Evolutionary conservation across 1,139 yeast genomes (phyloP).

Genomic region (Pichia cactophila): DNA sequence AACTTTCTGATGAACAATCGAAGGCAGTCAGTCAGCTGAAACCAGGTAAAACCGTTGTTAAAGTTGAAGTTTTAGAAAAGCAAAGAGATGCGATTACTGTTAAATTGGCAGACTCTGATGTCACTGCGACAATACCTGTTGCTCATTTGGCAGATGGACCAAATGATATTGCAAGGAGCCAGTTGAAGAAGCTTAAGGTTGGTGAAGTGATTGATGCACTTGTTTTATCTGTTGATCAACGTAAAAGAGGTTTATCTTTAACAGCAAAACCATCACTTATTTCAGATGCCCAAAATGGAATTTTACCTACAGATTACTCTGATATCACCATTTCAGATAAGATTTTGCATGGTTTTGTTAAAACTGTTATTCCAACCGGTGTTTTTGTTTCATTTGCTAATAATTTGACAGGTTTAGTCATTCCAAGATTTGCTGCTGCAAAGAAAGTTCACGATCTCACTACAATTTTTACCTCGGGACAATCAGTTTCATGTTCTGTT

Average conservation of each 20-base stretch:
- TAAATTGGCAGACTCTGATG: constrained; percentile 47
- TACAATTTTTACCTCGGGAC: constrained; percentile 46
- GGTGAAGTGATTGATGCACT: constrained; percentile 57
- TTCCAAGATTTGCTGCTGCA: constrained; percentile 65
- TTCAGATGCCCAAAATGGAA: constrained; percentile 48
- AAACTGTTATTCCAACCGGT: constrained; percentile 70
- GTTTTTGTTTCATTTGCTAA: constrained; percentile 79
- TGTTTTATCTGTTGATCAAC: constrained; percentile 61
- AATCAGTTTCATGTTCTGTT: constrained; percentile 62
- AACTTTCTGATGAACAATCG: constrained; percentile 43
- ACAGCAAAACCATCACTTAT: constrained; percentile 63
- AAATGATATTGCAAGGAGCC: constrained; percentile 62
- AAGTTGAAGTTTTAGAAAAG: constrained; percentile 66
- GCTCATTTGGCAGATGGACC: constrained; percentile 77
- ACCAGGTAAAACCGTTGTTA: constrained; percentile 57
- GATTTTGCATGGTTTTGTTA: constrained; percentile 62
- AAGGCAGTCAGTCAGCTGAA: constrained; percentile 40
- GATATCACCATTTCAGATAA: constrained; percentile 50
- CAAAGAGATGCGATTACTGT: constrained; percentile 65
- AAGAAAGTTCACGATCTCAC: constrained; percentile 49
- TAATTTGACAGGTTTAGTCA: constrained; percentile 72
- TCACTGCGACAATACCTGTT: constrained; percentile 65
- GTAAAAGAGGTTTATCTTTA: constrained; percentile 52
- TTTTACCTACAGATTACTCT: constrained; percentile 50
- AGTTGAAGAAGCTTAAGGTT: constrained; percentile 47